Base-by-base conservation (phyloP, 2,329 filamentous ascomycete genomes). In the Fusarium decemcellulare region DNA sequence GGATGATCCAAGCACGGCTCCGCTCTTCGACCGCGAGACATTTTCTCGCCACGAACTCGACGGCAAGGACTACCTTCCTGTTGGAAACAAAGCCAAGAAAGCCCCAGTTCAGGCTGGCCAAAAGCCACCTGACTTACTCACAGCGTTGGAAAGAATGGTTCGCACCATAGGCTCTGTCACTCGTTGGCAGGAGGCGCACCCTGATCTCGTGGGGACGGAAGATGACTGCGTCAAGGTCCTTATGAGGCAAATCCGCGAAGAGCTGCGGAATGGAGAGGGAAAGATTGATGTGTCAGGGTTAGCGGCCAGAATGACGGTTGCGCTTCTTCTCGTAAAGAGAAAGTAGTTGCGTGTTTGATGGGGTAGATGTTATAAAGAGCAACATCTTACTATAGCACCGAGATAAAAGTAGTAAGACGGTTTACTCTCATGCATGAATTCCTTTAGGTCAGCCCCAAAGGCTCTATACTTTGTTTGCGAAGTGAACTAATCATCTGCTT, bases 121-220 rank as follows among this genome's bases (percentile, higher is more conserved):
- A 23, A 23, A 23, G 23, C 23, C 23, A 5, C 23, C 23, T 5
- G 5, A 23, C 23, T 5, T 23, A 23, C 23, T 23, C 23, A 23
- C 23, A 23, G 23, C 23, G 5, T 5, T 66, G 2, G 10, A 66
- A 12, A 66, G 11, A 36, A 14, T 66, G 0, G 14, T 43, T 0
- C 10, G 8, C 8, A 62, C 43, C 6, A 23, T 57, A 0, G 62
- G 63, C 2, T 18, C 48, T 1, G 12, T 66, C 0, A 56, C 40
- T 16, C 63, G 63, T 0, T 66, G 63, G 63, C 50, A 62, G 11
- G 4, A 66, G 30, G 29, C n/a, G 1, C 61, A 66, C 3, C 32
- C 56, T 0, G 29, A 66, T 0, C 2, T 57, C 1, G 29, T 39
- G 1, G 62, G 63, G 3, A 66, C 62, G 0, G 14, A 62, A 0